Conservation (phyloP, 306 rosid species). For the Citrullus mucosospermus region DNA sequence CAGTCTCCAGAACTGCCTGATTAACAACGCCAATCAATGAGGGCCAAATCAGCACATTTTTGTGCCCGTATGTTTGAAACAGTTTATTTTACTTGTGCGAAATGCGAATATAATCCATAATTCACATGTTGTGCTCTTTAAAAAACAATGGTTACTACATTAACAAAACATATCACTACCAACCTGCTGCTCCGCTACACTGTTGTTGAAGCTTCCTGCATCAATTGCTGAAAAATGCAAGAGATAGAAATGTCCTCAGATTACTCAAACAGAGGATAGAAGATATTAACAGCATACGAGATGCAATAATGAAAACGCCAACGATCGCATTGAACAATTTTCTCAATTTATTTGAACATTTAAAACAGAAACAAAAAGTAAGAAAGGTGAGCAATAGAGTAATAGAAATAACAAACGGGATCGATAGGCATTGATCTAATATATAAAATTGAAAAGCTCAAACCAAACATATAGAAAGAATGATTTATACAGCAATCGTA, state of each 20-base stretch:
- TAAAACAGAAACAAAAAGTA: not conserved
- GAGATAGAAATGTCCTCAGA: not conserved
- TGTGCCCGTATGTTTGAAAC: not conserved
- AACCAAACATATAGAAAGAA: not conserved
- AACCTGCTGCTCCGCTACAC: constrained; percentile 99
- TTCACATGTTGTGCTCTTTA: not conserved
- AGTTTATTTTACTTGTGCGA: not conserved
- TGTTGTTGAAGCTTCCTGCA: constrained; percentile 89
- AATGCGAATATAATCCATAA: not conserved
- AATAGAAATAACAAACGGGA: not conserved
- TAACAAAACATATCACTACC: not conserved
- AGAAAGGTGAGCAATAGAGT: not conserved
- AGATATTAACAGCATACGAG: not conserved
- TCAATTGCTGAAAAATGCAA: constrained; percentile 39
- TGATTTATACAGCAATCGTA: not conserved
- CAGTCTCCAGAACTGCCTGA: constrained; percentile 97
- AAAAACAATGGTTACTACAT: not conserved
- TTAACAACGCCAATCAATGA: constrained; percentile 18
- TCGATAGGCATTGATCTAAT: not conserved
- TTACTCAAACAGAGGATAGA: not conserved
- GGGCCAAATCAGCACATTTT: constrained; percentile 8
- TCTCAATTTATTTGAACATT: not conserved
- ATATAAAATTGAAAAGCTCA: not conserved
- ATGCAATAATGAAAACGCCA: not conserved
- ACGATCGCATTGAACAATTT: not conserved